Evolutionary conservation across 352 stramenopile genomes (phyloP).

Genomic region (Phytophthora boehmeriae): DNA sequence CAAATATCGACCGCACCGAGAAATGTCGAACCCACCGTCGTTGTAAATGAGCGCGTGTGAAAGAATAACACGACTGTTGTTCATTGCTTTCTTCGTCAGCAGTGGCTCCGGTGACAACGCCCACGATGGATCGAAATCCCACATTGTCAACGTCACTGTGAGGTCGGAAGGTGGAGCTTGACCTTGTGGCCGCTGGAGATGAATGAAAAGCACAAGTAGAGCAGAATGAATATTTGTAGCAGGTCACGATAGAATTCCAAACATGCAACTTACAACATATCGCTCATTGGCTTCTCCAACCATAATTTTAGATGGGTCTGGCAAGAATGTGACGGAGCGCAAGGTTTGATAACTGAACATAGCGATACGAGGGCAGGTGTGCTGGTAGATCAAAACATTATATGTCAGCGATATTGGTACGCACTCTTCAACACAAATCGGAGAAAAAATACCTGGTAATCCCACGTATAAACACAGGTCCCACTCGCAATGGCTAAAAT

Average conservation of each 20-base stretch:
- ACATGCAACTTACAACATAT: slow-evolving; percentile 62
- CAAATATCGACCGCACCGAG: slow-evolving; percentile 93
- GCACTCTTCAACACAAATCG: slow-evolving; percentile 22
- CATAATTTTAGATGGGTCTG: slow-evolving; percentile 91
- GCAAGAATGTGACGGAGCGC: slow-evolving; percentile 94
- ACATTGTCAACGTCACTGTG: slow-evolving; percentile 94
- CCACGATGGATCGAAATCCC: slow-evolving; percentile 93
- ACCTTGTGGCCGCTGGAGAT: slow-evolving; percentile 66
- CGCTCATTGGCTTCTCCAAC: slow-evolving; percentile 94
- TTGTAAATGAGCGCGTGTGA: slow-evolving; percentile 97
- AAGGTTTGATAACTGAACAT: slow-evolving; percentile 92
- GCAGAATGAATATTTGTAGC: neutral
- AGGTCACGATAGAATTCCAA: neutral
- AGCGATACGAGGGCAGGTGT: slow-evolving; percentile 81
- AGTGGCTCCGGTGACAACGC: slow-evolving; percentile 71
- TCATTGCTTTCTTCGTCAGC: slow-evolving; percentile 83
- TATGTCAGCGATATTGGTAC: slow-evolving; percentile 2
- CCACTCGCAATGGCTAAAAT: slow-evolving; percentile 96
- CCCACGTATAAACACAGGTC: slow-evolving; percentile 95
- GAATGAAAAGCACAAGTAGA: neutral
- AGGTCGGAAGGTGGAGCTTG: slow-evolving; percentile 84
- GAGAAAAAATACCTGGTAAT: slow-evolving; percentile 86
- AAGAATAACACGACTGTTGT: slow-evolving; percentile 84
- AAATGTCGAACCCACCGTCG: slow-evolving; percentile 98
- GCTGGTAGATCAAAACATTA: slow-evolving; percentile 35